These are phyloP conservation scores for Penicillium olsonii DNA, from an alignment of 2,329 filamentous ascomycete species.

Conservation along the genomic window DNA sequence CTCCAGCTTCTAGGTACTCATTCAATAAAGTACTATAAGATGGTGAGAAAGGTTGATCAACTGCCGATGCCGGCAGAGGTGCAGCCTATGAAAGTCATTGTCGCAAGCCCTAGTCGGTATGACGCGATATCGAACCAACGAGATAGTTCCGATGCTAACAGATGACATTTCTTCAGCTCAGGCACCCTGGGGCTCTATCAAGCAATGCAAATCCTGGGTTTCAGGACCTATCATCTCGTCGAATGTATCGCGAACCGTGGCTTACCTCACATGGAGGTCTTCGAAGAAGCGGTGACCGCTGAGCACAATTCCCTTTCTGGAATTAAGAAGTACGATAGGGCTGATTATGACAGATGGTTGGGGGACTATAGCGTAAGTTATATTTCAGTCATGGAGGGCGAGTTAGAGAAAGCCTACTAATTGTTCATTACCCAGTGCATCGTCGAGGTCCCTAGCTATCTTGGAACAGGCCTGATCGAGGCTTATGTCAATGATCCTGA, in stretches of 20 bases:
- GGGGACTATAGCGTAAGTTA: conserved; percentile 3
- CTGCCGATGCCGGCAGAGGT: conserved; percentile 16
- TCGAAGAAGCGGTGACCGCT: conserved; percentile 19
- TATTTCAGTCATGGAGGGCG: too few species aligned
- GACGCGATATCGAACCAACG: neutral
- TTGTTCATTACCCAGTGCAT: conserved; percentile 14
- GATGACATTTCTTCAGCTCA: conserved; percentile 10
- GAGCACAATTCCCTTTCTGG: conserved; percentile 16
- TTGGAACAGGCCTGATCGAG: conserved; percentile 18
- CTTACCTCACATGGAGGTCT: conserved; percentile 15
- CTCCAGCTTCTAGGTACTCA: too few species aligned
- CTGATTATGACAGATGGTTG: conserved; percentile 18
- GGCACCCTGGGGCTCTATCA: conserved; percentile 26
- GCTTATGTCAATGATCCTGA: conserved; percentile 22
- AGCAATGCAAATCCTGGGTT: conserved; percentile 25
- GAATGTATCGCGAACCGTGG: conserved; percentile 14
- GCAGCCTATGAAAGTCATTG: conserved; percentile 24
- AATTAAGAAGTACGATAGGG: conserved; percentile 4
- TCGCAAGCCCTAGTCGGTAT: conserved; percentile 27
- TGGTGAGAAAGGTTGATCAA: conserved; percentile 25
- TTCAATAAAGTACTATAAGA: too few species aligned
- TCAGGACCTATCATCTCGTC: conserved; percentile 24
- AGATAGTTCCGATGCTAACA: neutral
- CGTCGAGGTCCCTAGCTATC: conserved; percentile 23
- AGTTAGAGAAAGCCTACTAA: too few species aligned